phyloP scores from a whole-genome alignment of 1,284 basidiomycete species.

The Microstroma glucosiphilum region DNA sequence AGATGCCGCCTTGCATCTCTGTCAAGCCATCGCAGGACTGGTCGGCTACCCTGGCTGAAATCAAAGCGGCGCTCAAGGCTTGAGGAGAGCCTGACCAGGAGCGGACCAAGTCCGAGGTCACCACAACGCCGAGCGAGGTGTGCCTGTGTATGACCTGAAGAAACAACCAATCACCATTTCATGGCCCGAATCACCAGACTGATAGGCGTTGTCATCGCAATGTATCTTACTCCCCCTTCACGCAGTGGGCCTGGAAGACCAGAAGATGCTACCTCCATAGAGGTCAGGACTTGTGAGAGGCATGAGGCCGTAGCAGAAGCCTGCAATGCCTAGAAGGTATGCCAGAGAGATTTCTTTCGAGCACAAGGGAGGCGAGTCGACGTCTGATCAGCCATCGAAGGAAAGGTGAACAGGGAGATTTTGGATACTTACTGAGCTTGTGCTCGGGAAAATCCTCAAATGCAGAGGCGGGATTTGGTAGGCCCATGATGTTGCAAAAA shows the following conservation, averaged over 20 bases:
- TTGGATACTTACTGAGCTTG: conserved; percentile 51
- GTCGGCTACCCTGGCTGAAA: no score
- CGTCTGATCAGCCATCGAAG: conserved; percentile 1
- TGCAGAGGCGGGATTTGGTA: conserved; percentile 60
- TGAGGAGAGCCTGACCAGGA: no score
- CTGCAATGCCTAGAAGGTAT: conserved; percentile 57
- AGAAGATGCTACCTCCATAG: conserved; percentile 24
- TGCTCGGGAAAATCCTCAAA: conserved; percentile 51
- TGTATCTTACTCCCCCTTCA: no score
- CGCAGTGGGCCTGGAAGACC: conserved; percentile 7
- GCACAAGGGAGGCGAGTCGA: not conserved
- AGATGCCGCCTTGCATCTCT: no score
- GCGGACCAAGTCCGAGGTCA: no score
- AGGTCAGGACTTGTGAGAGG: conserved; percentile 20
- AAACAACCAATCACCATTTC: not conserved
- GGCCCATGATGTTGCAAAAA: conserved; percentile 89
- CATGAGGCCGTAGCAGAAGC: conserved; percentile 52
- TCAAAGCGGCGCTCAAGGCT: no score
- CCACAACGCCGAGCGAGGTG: no score
- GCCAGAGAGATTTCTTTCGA: conserved; percentile 54
- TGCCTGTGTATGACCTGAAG: not conserved
- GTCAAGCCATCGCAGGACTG: no score
- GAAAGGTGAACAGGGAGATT: not conserved
- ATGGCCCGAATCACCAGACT: not conserved
- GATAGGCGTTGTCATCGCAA: no score